These are phyloP conservation scores for Phaeophleospora eucalypticola DNA, from an alignment of 2,329 filamentous ascomycete genomes.

Conservation along the genomic window DNA sequence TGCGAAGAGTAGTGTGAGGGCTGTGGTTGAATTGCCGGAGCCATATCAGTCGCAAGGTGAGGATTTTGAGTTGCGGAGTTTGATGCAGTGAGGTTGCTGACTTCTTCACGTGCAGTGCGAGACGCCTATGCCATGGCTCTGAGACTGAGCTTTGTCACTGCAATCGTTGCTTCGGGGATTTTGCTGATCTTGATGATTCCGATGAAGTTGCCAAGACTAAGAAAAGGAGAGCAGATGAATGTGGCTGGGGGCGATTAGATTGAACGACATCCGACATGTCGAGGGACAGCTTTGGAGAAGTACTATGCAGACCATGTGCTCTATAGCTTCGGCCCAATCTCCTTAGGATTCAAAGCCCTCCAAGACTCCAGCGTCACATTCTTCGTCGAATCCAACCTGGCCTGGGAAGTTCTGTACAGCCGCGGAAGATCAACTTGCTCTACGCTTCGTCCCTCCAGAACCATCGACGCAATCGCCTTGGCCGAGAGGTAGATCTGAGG, in stretches of 20 bases:
- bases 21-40: slow-evolving; percentile 44
- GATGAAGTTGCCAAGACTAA: slow-evolving; percentile 53
- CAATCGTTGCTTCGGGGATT: slow-evolving; percentile 45
- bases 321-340: slow-evolving; percentile 13
- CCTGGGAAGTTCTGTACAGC: slow-evolving; percentile 15
- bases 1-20: slow-evolving; percentile 49
- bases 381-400: slow-evolving; percentile 12
- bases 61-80: slow-evolving; percentile 6
- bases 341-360: slow-evolving; percentile 9
- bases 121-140: slow-evolving; percentile 37
- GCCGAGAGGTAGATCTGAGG: slow-evolving; percentile 22
- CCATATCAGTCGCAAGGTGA: slow-evolving; percentile 47
- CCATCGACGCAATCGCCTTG: slow-evolving; percentile 19
- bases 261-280: background rate
- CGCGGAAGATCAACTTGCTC: slow-evolving; percentile 19
- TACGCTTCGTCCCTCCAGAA: slow-evolving; percentile 7
- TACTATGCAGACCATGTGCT: too few species aligned
- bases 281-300: background rate
- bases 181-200: slow-evolving; percentile 50
- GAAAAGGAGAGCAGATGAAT: slow-evolving; percentile 4
- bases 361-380: slow-evolving; percentile 18
- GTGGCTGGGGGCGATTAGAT: slow-evolving; percentile 3
- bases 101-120: slow-evolving; percentile 28
- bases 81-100: background rate
- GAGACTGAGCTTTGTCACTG: slow-evolving; percentile 41